These are phyloP conservation scores for Corynascus novoguineensis DNA, from an alignment of 495 filamentous ascomycete genomes.

Conservation along the genomic window DNA sequence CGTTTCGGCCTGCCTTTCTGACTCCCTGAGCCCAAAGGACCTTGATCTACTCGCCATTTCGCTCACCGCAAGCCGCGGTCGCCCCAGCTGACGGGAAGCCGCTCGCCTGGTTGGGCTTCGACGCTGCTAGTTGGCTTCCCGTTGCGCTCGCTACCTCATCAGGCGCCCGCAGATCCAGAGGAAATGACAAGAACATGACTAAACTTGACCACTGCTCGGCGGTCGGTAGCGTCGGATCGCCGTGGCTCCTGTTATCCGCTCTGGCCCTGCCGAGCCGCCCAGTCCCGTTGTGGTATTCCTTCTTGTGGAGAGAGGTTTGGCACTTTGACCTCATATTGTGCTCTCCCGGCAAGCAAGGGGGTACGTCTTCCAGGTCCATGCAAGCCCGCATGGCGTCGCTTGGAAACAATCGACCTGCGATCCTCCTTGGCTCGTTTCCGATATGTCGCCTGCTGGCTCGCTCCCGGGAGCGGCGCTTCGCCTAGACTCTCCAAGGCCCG, in stretches of 20 bases:
- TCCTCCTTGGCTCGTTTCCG: slow-evolving; percentile 29
- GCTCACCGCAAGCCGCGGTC: slow-evolving; percentile 14
- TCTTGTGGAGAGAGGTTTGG: slow-evolving; percentile 35
- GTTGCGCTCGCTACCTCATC: slow-evolving; percentile 4
- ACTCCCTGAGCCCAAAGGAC: slow-evolving; percentile 24
- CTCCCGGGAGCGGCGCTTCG: slow-evolving; percentile 18
- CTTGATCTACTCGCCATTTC: slow-evolving; percentile 10
- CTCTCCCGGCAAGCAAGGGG: slow-evolving; percentile 16
- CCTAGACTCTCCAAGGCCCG: slow-evolving; percentile 16
- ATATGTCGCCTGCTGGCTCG: slow-evolving; percentile 27
- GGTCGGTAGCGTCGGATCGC: slow-evolving; percentile 21
- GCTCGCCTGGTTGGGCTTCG: slow-evolving; percentile 2
- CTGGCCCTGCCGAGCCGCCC: slow-evolving; percentile 26
- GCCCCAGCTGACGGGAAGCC: slow-evolving; percentile 17
- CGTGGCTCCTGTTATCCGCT: slow-evolving; percentile 20
- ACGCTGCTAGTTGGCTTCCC: slow-evolving; percentile 24
- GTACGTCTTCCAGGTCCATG: slow-evolving; percentile 25
- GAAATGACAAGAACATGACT: slow-evolving; percentile 35
- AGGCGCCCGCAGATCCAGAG: slow-evolving; percentile 4
- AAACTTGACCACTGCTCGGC: slow-evolving; percentile 22
- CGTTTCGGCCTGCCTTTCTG: slow-evolving; percentile 15
- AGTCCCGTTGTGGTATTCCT: slow-evolving; percentile 30
- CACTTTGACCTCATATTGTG: slow-evolving; percentile 25
- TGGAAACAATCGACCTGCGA: slow-evolving; percentile 23
- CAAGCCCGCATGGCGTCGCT: slow-evolving; percentile 22